Conservation (phyloP, 345 rosid species). For the Eucalyptus caleyi region DNA sequence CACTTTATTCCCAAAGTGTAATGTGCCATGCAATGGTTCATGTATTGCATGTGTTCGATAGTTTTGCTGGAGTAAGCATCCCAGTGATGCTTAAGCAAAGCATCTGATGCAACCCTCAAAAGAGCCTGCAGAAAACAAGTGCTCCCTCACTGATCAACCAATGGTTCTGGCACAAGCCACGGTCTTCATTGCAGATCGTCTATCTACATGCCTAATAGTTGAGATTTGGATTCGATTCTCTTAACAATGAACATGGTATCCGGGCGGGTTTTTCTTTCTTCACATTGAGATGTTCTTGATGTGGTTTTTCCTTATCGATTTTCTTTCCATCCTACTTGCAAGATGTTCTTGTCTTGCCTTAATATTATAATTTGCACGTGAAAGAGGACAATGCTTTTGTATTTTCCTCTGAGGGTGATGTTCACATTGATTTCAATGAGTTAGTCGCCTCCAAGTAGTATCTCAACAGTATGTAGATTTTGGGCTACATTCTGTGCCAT, state of each 20-base stretch:
- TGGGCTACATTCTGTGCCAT: neutral
- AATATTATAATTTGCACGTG: neutral
- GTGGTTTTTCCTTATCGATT: neutral
- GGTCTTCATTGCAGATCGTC: neutral
- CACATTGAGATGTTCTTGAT: neutral
- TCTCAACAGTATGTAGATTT: neutral
- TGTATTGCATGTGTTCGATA: neutral
- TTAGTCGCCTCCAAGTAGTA: neutral
- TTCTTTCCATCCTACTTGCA: neutral
- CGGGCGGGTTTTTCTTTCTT: neutral
- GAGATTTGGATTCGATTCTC: neutral
- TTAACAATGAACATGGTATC: neutral
- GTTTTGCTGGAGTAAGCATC: neutral
- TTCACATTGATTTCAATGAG: neutral
- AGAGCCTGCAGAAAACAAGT: neutral
- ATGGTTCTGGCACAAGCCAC: neutral
- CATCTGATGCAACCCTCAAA: neutral
- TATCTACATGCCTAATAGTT: neutral
- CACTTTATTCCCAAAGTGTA: neutral
- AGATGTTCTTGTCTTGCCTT: neutral
- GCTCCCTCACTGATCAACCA: neutral
- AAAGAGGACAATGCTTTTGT: neutral
- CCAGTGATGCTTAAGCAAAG: neutral
- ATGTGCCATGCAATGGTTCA: neutral
- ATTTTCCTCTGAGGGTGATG: neutral